Percentiles rank a stretch among this genome's conserved stretches.
These are phyloP conservation scores for Penicillium sp. DNA, from an alignment of 2,329 filamentous ascomycete genomes.

Conservation along the genomic window DNA sequence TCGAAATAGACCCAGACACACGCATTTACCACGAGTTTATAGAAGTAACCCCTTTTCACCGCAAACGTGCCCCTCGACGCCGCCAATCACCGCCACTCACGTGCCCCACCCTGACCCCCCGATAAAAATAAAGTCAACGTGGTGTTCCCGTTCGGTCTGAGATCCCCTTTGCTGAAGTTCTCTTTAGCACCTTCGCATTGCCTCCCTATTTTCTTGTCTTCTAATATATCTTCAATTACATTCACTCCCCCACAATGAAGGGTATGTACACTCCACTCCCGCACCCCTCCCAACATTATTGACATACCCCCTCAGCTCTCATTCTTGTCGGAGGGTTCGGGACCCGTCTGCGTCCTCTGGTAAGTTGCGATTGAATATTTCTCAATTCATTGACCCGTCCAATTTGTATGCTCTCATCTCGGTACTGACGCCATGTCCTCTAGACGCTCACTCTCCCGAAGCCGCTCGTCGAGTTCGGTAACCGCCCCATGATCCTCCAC, in stretches of 20 bases:
- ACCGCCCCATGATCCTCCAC: conserved; percentile 99
- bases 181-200: background rate
- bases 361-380: conserved; percentile 51
- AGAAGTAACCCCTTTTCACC: conserved; percentile 23
- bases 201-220: conserved; percentile 1
- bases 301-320: conserved; percentile 62
- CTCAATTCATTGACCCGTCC: conserved; percentile 9
- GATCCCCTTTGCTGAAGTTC: background rate
- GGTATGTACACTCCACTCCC: conserved; percentile 34
- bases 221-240: conserved; percentile 3
- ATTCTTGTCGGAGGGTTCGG: conserved; percentile 99
- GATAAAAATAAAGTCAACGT: conserved; percentile 29
- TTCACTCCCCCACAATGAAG: conserved; percentile 39
- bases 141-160: conserved; percentile 24
- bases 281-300: conserved; percentile 15
- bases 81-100: conserved; percentile 26
- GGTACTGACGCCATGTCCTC: background rate
- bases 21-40: background rate
- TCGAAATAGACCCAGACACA: background rate
- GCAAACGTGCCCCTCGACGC: conserved; percentile 22
- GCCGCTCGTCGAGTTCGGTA: conserved; percentile 95
- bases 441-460: conserved; percentile 96
- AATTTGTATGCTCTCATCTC: conserved; percentile 4
- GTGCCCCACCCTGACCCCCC: conserved; percentile 22
- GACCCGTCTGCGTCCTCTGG: conserved; percentile 93